These are phyloP conservation scores for Elongisporangium senticosum DNA, from an alignment of 352 stramenopile species.

Conservation along the genomic window DNA sequence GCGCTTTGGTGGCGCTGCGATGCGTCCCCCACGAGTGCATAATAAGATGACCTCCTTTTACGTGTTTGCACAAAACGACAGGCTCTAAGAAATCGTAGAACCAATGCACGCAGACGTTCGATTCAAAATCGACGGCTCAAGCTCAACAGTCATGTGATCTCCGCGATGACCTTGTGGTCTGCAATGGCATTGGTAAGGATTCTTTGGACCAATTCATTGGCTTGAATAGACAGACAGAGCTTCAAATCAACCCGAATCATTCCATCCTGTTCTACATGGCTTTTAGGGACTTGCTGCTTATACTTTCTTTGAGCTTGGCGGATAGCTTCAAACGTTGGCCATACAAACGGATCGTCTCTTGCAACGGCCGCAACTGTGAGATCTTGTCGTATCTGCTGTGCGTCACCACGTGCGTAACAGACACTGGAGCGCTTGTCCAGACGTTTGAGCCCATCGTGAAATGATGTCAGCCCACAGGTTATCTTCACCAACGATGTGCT, in stretches of 20 bases:
- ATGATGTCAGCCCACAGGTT: slow-evolving; percentile 14
- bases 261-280: no score
- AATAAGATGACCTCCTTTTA: slow-evolving; percentile 9
- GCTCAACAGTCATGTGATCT: slow-evolving; percentile 9
- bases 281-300: no score
- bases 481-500: slow-evolving; percentile 15
- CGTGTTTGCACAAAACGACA: slow-evolving; percentile 20
- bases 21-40: slow-evolving; percentile 2
- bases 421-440: no score
- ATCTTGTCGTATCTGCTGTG: no score
- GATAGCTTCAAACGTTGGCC: no score
- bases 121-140: slow-evolving; percentile 6
- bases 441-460: no score
- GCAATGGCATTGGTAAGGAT: slow-evolving; percentile 17
- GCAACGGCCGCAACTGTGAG: no score
- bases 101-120: slow-evolving; percentile 4
- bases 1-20: slow-evolving; percentile 7
- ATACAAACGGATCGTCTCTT: no score
- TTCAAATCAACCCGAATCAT: no score
- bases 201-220: slow-evolving; percentile 9
- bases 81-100: slow-evolving; percentile 6
- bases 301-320: no score
- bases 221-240: no score
- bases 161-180: slow-evolving; percentile 11
- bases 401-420: no score